Percentiles rank a stretch among this genome's conserved stretches.
phyloP scores from a whole-genome alignment of 768 basidiomycete genomes.

The Pleurotus pulmonarius region DNA sequence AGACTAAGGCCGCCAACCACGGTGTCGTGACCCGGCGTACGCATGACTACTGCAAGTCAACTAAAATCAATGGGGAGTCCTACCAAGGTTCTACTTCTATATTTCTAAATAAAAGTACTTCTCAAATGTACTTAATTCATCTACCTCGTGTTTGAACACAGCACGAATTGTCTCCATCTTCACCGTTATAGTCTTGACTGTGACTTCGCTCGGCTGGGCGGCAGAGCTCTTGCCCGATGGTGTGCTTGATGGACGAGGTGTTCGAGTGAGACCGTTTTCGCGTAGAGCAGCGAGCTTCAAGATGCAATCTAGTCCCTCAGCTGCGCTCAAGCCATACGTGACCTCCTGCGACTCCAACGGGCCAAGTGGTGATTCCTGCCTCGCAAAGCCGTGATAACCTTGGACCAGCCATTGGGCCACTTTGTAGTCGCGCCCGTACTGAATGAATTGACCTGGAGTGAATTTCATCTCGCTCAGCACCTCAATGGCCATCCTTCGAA shows the following conservation, averaged over 20 bases:
- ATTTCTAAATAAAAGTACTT: background rate
- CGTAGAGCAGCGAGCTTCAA: background rate
- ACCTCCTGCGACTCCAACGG: background rate
- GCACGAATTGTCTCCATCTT: background rate
- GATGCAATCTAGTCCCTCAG: background rate
- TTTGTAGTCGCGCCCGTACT: background rate
- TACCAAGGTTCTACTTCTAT: too few species aligned
- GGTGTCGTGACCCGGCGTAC: too few species aligned
- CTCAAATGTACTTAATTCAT: background rate
- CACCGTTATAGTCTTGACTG: too few species aligned
- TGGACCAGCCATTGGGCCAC: background rate
- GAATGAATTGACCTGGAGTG: background rate
- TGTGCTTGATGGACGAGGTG: too few species aligned
- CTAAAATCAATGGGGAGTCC: too few species aligned
- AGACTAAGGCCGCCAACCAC: too few species aligned
- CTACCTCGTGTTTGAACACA: background rate
- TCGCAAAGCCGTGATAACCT: background rate
- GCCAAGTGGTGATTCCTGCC: background rate
- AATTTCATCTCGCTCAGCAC: background rate
- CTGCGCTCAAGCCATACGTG: background rate
- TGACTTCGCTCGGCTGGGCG: too few species aligned
- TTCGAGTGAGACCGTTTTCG: background rate
- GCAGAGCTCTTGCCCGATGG: too few species aligned
- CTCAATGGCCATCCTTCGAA: constrained; percentile 1
- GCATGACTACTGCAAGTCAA: too few species aligned